Evolutionary conservation across 192 early-diverging fungal species (phyloP).

Genomic region (Coemansia sp.): DNA sequence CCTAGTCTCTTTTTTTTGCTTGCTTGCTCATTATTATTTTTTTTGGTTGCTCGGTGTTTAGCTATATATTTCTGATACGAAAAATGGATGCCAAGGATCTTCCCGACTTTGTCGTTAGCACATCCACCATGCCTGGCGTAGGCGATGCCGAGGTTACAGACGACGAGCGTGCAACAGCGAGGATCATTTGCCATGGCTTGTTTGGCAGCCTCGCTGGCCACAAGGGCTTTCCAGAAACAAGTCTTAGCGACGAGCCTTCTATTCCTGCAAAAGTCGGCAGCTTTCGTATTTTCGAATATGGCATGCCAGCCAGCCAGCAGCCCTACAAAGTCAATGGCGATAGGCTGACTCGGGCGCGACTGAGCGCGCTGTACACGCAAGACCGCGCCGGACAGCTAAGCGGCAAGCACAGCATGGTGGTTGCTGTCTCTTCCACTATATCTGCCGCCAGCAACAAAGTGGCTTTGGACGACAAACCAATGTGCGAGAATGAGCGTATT

Average conservation of each 20-base stretch:
- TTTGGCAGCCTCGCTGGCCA: neutral
- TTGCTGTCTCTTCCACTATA: constrained; percentile 7
- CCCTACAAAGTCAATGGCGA: constrained; percentile 10
- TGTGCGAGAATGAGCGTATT: constrained; percentile 10
- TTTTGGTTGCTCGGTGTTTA: too few relatives aligned
- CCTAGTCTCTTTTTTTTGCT: too few relatives aligned
- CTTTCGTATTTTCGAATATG: constrained; percentile 5
- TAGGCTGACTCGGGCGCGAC: neutral
- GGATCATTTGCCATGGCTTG: neutral
- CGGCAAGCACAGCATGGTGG: constrained; percentile 15
- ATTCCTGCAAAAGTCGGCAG: constrained; percentile 7
- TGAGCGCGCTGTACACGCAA: constrained; percentile 8
- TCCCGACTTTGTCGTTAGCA: neutral
- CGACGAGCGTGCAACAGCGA: neutral
- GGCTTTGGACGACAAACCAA: neutral
- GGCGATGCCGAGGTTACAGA: constrained; percentile 18
- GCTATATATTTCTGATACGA: neutral
- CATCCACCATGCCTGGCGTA: constrained; percentile 8
- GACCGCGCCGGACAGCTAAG: neutral
- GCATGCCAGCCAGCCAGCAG: constrained; percentile 11
- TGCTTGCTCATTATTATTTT: neutral
- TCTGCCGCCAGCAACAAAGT: neutral
- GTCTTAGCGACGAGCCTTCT: neutral
- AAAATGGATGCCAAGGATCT: neutral
- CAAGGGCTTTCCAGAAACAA: neutral